phyloP scores from a whole-genome alignment of 768 basidiomycete genomes.

The Tremella mesenterica region DNA sequence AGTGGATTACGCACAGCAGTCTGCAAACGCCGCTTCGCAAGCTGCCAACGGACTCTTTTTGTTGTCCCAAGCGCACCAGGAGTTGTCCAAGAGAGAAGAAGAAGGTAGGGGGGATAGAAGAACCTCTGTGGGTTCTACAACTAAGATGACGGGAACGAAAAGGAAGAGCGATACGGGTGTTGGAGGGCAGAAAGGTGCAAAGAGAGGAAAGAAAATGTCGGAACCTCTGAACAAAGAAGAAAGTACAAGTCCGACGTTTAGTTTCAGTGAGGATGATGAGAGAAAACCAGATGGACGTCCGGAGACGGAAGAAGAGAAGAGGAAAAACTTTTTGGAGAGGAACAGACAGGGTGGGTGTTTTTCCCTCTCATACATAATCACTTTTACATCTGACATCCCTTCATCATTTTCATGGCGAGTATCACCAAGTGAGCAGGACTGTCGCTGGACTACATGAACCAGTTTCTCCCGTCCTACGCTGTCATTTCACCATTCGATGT shows the following conservation, averaged over 20 bases:
- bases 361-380: not conserved
- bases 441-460: no score
- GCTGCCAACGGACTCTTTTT: constrained; percentile 90
- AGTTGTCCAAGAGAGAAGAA: constrained; percentile 90
- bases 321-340: constrained; percentile 89
- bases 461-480: no score
- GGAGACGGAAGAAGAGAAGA: constrained; percentile 97
- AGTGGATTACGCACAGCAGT: constrained; percentile 46
- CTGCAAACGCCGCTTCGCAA: constrained; percentile 55
- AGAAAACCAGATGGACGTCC: constrained; percentile 55
- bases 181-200: constrained; percentile 9
- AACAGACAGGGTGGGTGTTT: constrained; percentile 78
- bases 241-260: constrained; percentile 13
- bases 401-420: no score
- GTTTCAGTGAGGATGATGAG: constrained; percentile 35
- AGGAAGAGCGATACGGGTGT: constrained; percentile 29
- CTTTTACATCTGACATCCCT: not conserved
- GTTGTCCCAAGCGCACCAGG: constrained; percentile 89
- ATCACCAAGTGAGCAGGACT: not conserved
- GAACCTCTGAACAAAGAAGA: constrained; percentile 8
- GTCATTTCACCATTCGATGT: no score
- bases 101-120: constrained; percentile 37
- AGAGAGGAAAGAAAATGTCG: constrained; percentile 32
- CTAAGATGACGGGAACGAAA: constrained; percentile 8
- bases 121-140: constrained; percentile 28